A percentile compares a stretch with the other conserved stretches of the same genome.
phyloP scores from a whole-genome alignment of 2,329 filamentous ascomycete genomes.

The Xylaria sp. region DNA sequence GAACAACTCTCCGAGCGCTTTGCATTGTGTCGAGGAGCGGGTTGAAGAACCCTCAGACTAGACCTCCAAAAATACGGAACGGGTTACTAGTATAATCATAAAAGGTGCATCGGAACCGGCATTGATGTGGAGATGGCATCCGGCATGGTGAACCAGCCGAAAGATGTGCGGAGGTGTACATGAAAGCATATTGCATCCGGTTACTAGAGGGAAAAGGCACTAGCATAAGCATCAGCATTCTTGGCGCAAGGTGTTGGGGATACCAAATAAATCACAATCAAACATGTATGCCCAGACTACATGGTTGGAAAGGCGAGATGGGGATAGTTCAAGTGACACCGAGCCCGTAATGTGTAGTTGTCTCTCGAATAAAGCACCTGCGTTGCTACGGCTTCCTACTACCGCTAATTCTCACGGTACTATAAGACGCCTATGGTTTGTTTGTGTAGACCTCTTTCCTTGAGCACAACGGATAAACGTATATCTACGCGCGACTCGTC shows the following conservation, averaged over 20 bases:
- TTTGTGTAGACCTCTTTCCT: neutral
- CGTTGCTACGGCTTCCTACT: neutral
- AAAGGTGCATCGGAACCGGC: slow-evolving; percentile 1
- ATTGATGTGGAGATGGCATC: neutral
- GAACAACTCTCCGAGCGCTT: neutral
- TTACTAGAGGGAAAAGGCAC: slow-evolving; percentile 3
- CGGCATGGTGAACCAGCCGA: neutral
- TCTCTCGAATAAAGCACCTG: too few species aligned
- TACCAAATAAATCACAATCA: slow-evolving; percentile 15
- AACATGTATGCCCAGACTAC: neutral
- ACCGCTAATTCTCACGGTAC: neutral
- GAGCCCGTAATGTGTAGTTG: neutral
- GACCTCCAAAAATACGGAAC: neutral
- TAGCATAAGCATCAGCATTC: slow-evolving; percentile 26
- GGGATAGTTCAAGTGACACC: neutral
- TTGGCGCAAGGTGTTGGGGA: slow-evolving; percentile 25
- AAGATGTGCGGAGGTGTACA: slow-evolving; percentile 11
- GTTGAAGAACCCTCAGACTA: neutral
- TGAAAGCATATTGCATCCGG: slow-evolving; percentile 14
- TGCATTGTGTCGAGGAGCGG: neutral
- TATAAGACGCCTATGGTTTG: neutral
- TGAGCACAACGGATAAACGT: neutral
- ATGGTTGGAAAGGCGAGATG: neutral
- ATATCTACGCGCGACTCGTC: neutral
- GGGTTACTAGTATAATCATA: slow-evolving; percentile 6